Evolutionary conservation across 768 basidiomycete species (phyloP), one percentile per base, ranked within the genome.

Genomic region (Collybia sordida): DNA sequence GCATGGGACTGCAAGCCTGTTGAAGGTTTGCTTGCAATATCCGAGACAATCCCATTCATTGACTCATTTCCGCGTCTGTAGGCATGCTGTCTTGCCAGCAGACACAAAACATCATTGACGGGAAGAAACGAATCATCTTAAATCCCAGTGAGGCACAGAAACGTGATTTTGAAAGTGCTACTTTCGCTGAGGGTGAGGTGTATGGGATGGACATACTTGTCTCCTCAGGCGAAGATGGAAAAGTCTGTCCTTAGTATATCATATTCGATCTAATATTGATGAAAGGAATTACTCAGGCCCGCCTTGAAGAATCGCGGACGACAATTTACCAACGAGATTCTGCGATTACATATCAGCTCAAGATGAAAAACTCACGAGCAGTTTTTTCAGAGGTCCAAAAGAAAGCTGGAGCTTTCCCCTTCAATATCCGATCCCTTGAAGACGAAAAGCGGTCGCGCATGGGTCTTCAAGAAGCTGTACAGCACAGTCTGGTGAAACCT

Each of bases 331-430:
- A 97, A 67, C 82, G 90, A 50, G 91, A 93, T 59, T 81, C 86
- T 19, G 72, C 80, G 6, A 82, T 92, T 51, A 95, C 90, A 35
- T 98, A 98, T 72, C 91, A 93, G 67, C 80, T 98, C 63, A 98
- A 98, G 78, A 88, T 96, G 85, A 98, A 96, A 77, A 96, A 90
- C 55, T 95, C 94, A 38, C 89, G 96, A 55, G 82, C 88, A n/a
- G 88, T 96, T 36, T 98, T 98, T 74, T 90, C 90, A 43, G 96
- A 98, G 70, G 91, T 98, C 60, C 91, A 95, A 72, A 95, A 93
- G 79, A 98, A 98, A 71, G 92, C 97, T 36, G 96, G 96, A 21
- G 80, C 93, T 4, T 98, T 99, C 84, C 96, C 97, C 27, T 98
- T 99, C 80, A 98, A 95, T 61, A 81, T 99, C 55, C 91, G 97